Evolutionary conservation across 768 basidiomycete species (phyloP), one percentile per base, ranked within the genome.

Genomic region (Phlebiopsis flavidoalba): DNA sequence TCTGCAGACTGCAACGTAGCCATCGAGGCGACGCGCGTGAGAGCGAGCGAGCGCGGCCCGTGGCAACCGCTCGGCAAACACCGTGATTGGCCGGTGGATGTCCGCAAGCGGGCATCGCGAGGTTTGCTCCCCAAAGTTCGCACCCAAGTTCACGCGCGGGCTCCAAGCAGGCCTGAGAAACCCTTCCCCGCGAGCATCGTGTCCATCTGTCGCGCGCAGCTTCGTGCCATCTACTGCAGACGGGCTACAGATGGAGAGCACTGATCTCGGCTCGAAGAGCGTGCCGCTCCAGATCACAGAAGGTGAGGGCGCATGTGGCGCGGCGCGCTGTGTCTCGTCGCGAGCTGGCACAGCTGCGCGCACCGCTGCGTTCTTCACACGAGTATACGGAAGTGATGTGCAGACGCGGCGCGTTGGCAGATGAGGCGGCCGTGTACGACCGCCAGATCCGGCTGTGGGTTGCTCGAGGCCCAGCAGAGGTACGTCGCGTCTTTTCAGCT

Each of bases 391-490:
- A 24, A 47, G 26, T 26, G 40, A n/a, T n/a, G 12, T 31, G 6
- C 50, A 17, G 47, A 35, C 35, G 10, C 21, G 15, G 1, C 36
- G 6, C 7, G 40, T 21, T 43, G 55, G 58, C 60, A 84, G 82
- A 84, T 67, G 82, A 88, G 65, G 86, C 84, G n/a, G 92, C 90
- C 14, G 81, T 97, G 24, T 97, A 98, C 73, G 97, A 98, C 73
- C 87, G 96, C 26, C 95, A 98, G 74, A 97, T 98, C 78, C 86
- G 96, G 33, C 76, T 98, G 66, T 99, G 97, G 97, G 97, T 97
- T 49, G n/a, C 84, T 98, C 46, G 97, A 98, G 72, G 97, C 97
- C 37, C 97, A 99, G 72, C 93, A 97, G 75, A 83, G 89, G 95
- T 92, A 66, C 62, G 77, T 31, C 67, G 63, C 33, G 36, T 43